A percentile compares a stretch with the other conserved stretches of the same genome.
Evolutionary conservation across 345 rosid species (phyloP).

Genomic region (Limnanthes douglasii): DNA sequence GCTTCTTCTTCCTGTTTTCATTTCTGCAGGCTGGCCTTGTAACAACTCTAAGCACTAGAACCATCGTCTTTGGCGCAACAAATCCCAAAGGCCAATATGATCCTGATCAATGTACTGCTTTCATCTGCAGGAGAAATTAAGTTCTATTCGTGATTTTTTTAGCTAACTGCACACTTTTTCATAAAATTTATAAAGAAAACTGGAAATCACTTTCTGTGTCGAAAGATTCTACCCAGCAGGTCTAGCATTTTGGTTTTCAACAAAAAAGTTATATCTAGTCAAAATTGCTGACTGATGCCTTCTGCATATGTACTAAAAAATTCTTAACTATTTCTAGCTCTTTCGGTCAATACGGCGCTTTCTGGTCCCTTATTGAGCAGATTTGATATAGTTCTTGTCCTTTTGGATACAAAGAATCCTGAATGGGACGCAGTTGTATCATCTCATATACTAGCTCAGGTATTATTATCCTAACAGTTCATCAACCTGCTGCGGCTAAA

Average conservation of each 20-base stretch:
- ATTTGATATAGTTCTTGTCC: constrained; percentile 88
- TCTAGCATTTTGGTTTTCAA: too few species aligned
- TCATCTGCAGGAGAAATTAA: constrained; percentile 2
- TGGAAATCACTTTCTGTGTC: too few species aligned
- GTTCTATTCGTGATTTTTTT: too few species aligned
- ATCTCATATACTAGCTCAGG: constrained; percentile 92
- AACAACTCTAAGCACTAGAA: constrained; percentile 77
- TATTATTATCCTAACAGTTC: constrained; percentile 8
- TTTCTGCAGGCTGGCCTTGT: constrained; percentile 84
- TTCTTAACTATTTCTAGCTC: constrained; percentile 64
- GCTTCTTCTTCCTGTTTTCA: background rate
- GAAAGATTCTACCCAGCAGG: too few species aligned
- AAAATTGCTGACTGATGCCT: background rate
- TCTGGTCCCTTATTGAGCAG: constrained; percentile 94
- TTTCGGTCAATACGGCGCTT: constrained; percentile 87
- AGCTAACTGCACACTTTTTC: too few species aligned
- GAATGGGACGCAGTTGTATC: constrained; percentile 98
- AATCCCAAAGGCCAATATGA: constrained; percentile 98
- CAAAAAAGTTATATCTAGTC: too few species aligned
- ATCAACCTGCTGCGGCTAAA: too few species aligned
- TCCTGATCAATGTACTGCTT: constrained; percentile 77
- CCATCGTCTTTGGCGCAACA: constrained; percentile 91
- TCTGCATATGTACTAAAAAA: background rate
- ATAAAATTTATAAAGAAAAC: too few species aligned
- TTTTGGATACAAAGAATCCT: constrained; percentile 90